A percentile compares a stretch with the other conserved stretches of the same genome.
Evolutionary conservation across 1,284 basidiomycete genomes (phyloP).

Genomic region (Ganoderma sinense): DNA sequence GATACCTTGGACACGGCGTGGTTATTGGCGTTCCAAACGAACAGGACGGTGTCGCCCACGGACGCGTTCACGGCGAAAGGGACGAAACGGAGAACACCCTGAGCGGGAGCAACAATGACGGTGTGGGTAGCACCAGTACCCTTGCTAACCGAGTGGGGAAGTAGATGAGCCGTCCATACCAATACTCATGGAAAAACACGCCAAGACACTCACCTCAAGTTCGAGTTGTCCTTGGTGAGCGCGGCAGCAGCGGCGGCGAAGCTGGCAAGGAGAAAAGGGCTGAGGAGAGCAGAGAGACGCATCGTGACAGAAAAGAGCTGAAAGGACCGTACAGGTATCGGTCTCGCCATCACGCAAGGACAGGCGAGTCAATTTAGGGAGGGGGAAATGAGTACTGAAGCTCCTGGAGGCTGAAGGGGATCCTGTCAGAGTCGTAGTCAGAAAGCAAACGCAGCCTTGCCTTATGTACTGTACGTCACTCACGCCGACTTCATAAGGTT

Average conservation of each 20-base stretch:
- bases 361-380: conserved; percentile 33
- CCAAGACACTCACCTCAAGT: conserved; percentile 6
- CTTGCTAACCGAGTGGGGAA: conserved; percentile 36
- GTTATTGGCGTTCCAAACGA: conserved; percentile 76
- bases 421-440: too few species aligned
- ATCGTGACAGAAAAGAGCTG: conserved; percentile 52
- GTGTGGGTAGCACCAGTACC: conserved; percentile 70
- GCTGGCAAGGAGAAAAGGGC: conserved; percentile 59
- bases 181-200: background rate
- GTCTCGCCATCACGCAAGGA: conserved; percentile 47
- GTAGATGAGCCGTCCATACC: background rate
- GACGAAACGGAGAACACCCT: conserved; percentile 77
- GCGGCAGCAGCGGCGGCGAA: conserved; percentile 55
- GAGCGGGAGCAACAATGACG: conserved; percentile 76
- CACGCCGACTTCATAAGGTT: too few species aligned
- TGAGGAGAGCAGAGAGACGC: conserved; percentile 62
- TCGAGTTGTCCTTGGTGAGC: conserved; percentile 44
- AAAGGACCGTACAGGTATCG: conserved; percentile 56
- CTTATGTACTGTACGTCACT: too few species aligned
- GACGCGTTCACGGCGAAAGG: conserved; percentile 78
- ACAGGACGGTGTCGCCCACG: conserved; percentile 77
- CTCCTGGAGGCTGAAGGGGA: too few species aligned
- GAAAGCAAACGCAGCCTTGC: too few species aligned
- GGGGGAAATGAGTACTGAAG: too few species aligned
- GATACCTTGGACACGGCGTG: conserved; percentile 83